Conservation (phyloP, 495 filamentous ascomycete genomes). For the Hapsidospora chrysogenum region DNA sequence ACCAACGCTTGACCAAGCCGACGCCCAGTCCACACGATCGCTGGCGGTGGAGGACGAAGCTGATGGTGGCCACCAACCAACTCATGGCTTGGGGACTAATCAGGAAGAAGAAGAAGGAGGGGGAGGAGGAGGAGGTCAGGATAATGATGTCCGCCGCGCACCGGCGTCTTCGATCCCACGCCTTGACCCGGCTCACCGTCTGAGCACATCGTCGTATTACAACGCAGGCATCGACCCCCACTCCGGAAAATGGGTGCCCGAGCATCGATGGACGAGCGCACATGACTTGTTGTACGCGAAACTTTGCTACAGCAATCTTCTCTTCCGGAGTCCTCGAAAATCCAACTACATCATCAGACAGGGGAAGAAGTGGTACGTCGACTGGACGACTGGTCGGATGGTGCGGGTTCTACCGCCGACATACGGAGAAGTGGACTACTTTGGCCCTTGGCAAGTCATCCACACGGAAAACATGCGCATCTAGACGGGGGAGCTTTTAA, state of each 20-base stretch:
- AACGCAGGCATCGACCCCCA: constrained; percentile 17
- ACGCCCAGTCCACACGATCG: background rate
- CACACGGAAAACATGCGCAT: constrained; percentile 16
- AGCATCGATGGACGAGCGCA: constrained; percentile 23
- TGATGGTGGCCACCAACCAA: no score
- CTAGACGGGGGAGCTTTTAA: no score
- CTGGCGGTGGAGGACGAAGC: background rate
- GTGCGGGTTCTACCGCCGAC: constrained; percentile 21
- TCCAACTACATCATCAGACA: constrained; percentile 25
- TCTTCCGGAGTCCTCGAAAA: constrained; percentile 25
- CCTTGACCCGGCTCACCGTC: constrained; percentile 5
- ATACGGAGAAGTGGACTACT: constrained; percentile 20
- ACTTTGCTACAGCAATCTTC: constrained; percentile 33
- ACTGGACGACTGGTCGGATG: constrained; percentile 29
- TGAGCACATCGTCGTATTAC: constrained; percentile 15
- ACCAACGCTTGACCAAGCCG: constrained; percentile 1
- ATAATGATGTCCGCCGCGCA: constrained; percentile 4
- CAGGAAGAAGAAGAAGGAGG: background rate
- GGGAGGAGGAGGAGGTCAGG: no score
- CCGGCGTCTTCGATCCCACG: background rate
- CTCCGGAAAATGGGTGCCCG: constrained; percentile 33
- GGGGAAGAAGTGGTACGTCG: constrained; percentile 28
- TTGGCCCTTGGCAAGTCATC: constrained; percentile 19
- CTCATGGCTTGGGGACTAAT: no score
- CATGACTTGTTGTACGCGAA: constrained; percentile 37